Percentiles rank a stretch among this genome's conserved stretches.
Conservation (phyloP, 139 green algal species). For the Chlorella vulgaris region DNA sequence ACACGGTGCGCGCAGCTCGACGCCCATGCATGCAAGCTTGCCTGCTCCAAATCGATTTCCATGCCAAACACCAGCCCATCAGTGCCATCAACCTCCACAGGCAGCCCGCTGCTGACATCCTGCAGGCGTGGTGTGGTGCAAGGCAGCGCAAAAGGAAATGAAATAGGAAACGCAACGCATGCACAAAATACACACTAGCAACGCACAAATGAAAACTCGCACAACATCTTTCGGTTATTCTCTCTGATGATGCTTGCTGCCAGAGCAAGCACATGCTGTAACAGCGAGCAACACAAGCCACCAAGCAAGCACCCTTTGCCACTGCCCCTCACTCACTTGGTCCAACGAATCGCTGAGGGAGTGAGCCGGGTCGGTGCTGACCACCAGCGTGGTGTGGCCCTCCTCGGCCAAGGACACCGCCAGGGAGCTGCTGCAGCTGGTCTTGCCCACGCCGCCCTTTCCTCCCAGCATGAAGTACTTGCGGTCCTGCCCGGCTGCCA, state of each 20-base stretch:
- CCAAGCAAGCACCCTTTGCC: too few species aligned
- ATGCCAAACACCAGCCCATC: constrained; percentile 87
- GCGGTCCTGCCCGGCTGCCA: constrained; percentile 22
- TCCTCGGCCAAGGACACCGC: constrained; percentile 70
- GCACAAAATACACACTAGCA: too few species aligned
- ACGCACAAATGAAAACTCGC: too few species aligned
- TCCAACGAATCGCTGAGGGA: constrained; percentile 95
- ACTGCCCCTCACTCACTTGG: constrained; percentile 78
- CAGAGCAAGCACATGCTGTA: neutral
- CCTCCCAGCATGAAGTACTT: constrained; percentile 89
- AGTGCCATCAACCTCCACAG: constrained; percentile 78
- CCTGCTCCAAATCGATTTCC: constrained; percentile 79
- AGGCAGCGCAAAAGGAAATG: neutral
- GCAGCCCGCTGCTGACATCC: constrained; percentile 89
- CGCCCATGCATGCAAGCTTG: neutral
- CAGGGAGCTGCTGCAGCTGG: constrained; percentile 80
- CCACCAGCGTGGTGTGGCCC: constrained; percentile 89
- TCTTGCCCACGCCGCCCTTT: constrained; percentile 99
- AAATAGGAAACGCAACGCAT: neutral
- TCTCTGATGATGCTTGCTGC: too few species aligned
- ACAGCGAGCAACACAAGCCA: neutral
- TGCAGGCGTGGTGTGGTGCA: constrained; percentile 37
- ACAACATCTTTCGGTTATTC: too few species aligned
- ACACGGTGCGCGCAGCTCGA: too few species aligned
- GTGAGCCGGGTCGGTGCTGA: constrained; percentile 98